Evolutionary conservation across 768 basidiomycete genomes (phyloP).

Genomic region (Phaeotremella skinneri): DNA sequence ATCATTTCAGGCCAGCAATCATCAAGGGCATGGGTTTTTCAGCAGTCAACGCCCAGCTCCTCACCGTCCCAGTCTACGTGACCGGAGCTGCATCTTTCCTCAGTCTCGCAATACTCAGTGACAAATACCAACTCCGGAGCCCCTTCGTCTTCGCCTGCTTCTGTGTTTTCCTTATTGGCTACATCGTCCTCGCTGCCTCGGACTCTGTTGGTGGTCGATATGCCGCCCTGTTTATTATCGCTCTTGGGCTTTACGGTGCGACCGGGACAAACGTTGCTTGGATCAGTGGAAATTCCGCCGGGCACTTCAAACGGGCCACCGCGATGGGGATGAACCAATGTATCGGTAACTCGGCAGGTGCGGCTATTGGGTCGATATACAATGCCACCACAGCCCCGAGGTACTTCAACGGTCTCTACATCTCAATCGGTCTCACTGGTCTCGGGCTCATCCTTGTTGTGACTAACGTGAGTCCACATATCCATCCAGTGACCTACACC

Average conservation of each 20-base stretch:
- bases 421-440: conserved; percentile 21
- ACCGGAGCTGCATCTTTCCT: conserved; percentile 19
- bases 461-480: conserved; percentile 9
- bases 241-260: conserved; percentile 22
- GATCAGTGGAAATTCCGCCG: conserved; percentile 20
- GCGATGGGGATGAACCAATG: conserved; percentile 11
- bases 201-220: conserved; percentile 20
- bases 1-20: conserved; percentile 20
- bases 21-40: conserved; percentile 14
- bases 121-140: conserved; percentile 27
- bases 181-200: conserved; percentile 20
- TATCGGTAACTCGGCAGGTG: conserved; percentile 14
- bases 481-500: neutral
- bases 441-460: conserved; percentile 14
- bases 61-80: conserved; percentile 23
- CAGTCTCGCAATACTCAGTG: conserved; percentile 10
- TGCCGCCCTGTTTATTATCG: conserved; percentile 18
- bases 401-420: conserved; percentile 26
- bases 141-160: conserved; percentile 24
- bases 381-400: conserved; percentile 16
- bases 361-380: conserved; percentile 31
- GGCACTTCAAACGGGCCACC: conserved; percentile 11
- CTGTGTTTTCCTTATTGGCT: conserved; percentile 21
- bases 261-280: conserved; percentile 28
- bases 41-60: conserved; percentile 5